A percentile compares a stretch with the other conserved stretches of the same genome.
Conservation (phyloP, 2,329 filamentous ascomycete genomes). For the Rutstroemia sp. region DNA sequence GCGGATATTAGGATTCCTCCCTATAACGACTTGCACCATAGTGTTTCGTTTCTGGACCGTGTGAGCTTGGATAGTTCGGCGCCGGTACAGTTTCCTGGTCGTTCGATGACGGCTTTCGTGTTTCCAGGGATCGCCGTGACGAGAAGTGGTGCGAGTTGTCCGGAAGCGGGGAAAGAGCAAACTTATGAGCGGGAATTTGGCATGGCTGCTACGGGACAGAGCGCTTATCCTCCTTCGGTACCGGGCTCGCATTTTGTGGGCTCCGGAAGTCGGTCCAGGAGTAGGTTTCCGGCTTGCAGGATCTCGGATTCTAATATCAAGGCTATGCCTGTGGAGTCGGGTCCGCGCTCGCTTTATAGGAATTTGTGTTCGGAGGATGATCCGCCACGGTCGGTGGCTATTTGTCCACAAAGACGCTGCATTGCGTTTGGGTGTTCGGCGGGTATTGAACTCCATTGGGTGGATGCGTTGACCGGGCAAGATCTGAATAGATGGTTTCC, state of each 20-base stretch:
- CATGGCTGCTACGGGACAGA: slow-evolving; percentile 7
- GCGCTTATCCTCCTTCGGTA: slow-evolving; percentile 10
- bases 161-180: slow-evolving; percentile 12
- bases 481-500: slow-evolving; percentile 49
- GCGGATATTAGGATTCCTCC: background rate
- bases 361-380: slow-evolving; percentile 54
- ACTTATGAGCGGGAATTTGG: slow-evolving; percentile 14
- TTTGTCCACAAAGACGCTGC: slow-evolving; percentile 57
- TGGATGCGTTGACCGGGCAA: slow-evolving; percentile 39
- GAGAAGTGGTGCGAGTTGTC: slow-evolving; percentile 2
- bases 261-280: slow-evolving; percentile 3
- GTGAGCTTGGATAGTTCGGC: slow-evolving; percentile 21
- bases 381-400: slow-evolving; percentile 55
- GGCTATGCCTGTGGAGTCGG: slow-evolving; percentile 28
- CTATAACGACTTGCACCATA: background rate
- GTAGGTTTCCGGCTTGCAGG: slow-evolving; percentile 8
- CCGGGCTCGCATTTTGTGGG: slow-evolving; percentile 6
- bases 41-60: slow-evolving; percentile 19
- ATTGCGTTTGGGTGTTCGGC: slow-evolving; percentile 58
- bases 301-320: background rate
- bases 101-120: slow-evolving; percentile 14
- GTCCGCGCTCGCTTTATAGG: slow-evolving; percentile 31
- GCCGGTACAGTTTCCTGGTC: slow-evolving; percentile 5
- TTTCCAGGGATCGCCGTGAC: slow-evolving; percentile 22
- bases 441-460: slow-evolving; percentile 57